Evolutionary conservation across 345 rosid species (phyloP).

Genomic region (Moricandia moricandioides): DNA sequence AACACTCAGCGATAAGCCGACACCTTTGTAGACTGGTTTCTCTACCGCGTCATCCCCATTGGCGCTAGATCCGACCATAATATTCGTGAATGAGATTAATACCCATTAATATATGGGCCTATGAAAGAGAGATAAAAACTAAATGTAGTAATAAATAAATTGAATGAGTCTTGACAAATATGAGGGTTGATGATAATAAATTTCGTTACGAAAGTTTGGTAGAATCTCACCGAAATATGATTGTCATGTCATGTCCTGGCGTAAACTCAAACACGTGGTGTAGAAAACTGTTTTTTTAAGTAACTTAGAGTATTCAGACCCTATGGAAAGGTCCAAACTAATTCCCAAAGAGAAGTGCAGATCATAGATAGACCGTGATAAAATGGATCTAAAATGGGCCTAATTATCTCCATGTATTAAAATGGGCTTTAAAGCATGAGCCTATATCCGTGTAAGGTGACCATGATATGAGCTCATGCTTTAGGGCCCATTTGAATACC

Average conservation of each 20-base stretch:
- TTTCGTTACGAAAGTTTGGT: slow-evolving; percentile 35
- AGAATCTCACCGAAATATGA: slow-evolving; percentile 4
- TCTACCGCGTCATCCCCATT: background rate
- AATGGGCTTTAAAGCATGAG: too few relatives aligned
- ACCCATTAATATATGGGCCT: slow-evolving; percentile 1
- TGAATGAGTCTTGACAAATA: slow-evolving; percentile 1
- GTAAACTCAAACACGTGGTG: slow-evolving; percentile 20
- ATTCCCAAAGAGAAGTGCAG: too few relatives aligned
- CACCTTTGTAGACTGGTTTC: background rate
- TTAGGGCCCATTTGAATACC: too few relatives aligned
- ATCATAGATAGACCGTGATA: too few relatives aligned
- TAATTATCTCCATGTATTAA: too few relatives aligned
- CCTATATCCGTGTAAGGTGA: too few relatives aligned
- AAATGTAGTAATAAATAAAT: slow-evolving; percentile 14
- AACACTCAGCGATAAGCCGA: background rate
- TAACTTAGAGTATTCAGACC: too few relatives aligned
- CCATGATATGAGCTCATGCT: too few relatives aligned
- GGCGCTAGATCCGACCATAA: slow-evolving; percentile 1
- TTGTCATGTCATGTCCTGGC: slow-evolving; percentile 23
- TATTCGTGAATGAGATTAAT: slow-evolving; percentile 5
- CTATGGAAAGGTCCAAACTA: too few relatives aligned
- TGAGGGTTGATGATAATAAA: slow-evolving; percentile 15
- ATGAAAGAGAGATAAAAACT: background rate
- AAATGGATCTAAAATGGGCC: too few relatives aligned
- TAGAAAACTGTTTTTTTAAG: too few relatives aligned